Evolutionary conservation across 257 asterid species (phyloP), one percentile per base, ranked within the genome.

Genomic region (Phtheirospermum japonicum): DNA sequence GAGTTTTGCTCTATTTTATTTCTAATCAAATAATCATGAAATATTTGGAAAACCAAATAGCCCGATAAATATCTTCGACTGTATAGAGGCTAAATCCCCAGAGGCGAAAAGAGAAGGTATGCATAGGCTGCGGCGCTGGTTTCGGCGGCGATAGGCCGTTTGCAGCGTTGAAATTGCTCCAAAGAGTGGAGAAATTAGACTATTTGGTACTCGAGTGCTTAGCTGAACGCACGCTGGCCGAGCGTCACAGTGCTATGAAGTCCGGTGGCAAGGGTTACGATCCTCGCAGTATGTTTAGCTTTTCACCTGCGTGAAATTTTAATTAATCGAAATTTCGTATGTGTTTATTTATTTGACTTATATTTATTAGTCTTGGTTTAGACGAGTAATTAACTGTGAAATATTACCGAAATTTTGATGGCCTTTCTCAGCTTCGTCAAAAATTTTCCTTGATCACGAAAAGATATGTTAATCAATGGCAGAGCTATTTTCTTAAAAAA

Each of bases 171-270:
- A 93, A 87, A 75, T 72, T 93, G 80, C 92, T 93, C 66, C 84
- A 75, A 57, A 82, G 92, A 75, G 97, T 87, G 63, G 65, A 77
- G 43, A 85, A 87, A 56, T 80, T 89, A 49, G 88, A 93, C 70
- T 93, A 93, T 75, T 66, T 89, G 46, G 94, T 89, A 53, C 95
- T 93, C 59, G 99, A 93, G 70, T 93, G 99, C 84, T 80, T 89
- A 56, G 99, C 99, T 61, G 99, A 93, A 70, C 97, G 99, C 66
- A 93, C 99, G 57, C 93, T 93, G 65, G 97, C 99, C 10, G 99
- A 93, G 70, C 97, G 97, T 11, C 76, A 66, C 80, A 68, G 52
- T 45, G 82, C 80, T 3, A 73, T 80, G 79, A 85, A 77, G 39
- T 71, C 82, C 40, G 88, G 91, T 67, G 96, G 95, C 74, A 63